These are phyloP conservation scores for Effrenium voratum DNA, from an alignment of 73 alveolate species.

Conservation along the genomic window DNA sequence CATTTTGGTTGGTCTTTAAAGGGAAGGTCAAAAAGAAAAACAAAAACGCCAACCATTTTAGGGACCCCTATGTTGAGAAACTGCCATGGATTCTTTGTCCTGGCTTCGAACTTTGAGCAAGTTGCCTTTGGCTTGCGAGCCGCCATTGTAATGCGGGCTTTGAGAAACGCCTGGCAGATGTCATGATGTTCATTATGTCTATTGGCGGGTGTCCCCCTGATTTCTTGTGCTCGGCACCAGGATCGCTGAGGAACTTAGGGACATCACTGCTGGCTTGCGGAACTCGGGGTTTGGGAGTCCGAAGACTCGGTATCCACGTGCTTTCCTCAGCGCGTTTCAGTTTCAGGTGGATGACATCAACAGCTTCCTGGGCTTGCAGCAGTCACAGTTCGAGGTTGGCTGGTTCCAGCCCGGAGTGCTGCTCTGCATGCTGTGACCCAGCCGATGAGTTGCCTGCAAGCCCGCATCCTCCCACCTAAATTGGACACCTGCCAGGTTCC, in stretches of 20 bases:
- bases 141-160: not conserved
- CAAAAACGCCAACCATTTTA: not conserved
- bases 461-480: too few relatives aligned
- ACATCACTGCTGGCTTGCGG: not conserved
- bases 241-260: too few relatives aligned
- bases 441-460: too few relatives aligned
- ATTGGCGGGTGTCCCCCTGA: not conserved
- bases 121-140: not conserved
- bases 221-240: not conserved
- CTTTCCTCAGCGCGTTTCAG: not conserved
- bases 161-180: too few relatives aligned
- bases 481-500: too few relatives aligned
- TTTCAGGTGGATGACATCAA: conserved; percentile 15
- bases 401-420: conserved; percentile 5
- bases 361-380: conserved; percentile 15
- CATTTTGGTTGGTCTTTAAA: too few relatives aligned
- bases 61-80: not conserved
- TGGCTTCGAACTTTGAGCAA: not conserved
- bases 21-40: not conserved
- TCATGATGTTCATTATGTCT: not conserved
- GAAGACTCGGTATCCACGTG: not conserved
- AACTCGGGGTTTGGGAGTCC: not conserved
- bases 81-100: not conserved
- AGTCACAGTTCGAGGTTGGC: not conserved
- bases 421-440: conserved; percentile 32